Base-by-base conservation (phyloP, 495 filamentous ascomycete species). In the Neurospora sp. region DNA sequence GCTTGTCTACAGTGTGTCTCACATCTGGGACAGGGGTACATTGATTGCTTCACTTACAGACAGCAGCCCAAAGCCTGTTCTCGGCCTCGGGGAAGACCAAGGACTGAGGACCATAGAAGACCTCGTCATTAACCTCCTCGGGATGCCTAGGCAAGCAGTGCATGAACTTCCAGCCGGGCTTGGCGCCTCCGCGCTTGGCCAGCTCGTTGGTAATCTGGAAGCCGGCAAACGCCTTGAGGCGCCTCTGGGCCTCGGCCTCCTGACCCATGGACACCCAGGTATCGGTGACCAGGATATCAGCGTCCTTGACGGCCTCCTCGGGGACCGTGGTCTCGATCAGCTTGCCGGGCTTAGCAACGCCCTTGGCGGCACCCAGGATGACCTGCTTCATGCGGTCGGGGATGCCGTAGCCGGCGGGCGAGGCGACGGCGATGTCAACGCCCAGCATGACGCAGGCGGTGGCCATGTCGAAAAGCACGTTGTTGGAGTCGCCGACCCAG, bases 181-280 rank as follows among this genome's bases (percentile, higher is more conserved):
- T 96, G 14, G 96, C 96, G 39, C 93, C 93, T 48, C 95, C 96
- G 61, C 89, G 86, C 82, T 90, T 85, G 3, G 93, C 96, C 42
- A 99, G 82, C 68, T 93, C 91, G 14, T 88, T 82, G 4, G 94
- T 97, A 75, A 99, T 91, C 80, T 97, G 95, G 81, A 93, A 99
- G 40, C 95, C 94, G 39, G 87, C 85, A 77, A 99, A 99, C 38
- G 89, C 93, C 82, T 90, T 88, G 73, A 97, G 77, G 72, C 92
- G 85, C 83, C 91, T 89, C 71, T 87, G 85, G 40, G 89, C 84
- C 83, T 98, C 94, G 65, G 86, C 89, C 82, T 99, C 96, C 84
- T 98, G 94, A 48, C 96, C 96, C 96, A 98, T 98, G 0, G 93
- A 96, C 42, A 97, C 86, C 95, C 95, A 99, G 10, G 96, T 99